Percentiles rank a stretch among this genome's conserved stretches.
These are phyloP conservation scores for Lactarius pseudohatsudake DNA, from an alignment of 768 basidiomycete genomes.

Conservation along the genomic window DNA sequence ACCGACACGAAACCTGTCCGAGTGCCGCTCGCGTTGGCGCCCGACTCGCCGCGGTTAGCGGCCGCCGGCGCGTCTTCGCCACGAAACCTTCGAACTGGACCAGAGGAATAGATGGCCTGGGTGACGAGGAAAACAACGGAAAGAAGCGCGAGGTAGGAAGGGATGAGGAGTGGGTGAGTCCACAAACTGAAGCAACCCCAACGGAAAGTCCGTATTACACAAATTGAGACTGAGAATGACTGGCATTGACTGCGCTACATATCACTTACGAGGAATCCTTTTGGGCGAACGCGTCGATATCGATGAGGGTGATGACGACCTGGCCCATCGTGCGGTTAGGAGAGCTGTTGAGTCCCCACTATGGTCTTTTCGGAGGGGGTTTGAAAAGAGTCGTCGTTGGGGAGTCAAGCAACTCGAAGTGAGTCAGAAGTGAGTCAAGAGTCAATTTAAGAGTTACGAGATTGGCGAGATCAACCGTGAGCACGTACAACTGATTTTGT, in stretches of 20 bases:
- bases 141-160: conserved; percentile 15
- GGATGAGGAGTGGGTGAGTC: conserved; percentile 23
- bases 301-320: background rate
- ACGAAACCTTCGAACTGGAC: background rate
- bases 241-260: no score
- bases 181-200: conserved; percentile 7
- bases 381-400: background rate
- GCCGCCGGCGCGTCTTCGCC: background rate
- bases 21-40: background rate
- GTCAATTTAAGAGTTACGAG: background rate
- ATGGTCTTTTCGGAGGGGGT: background rate
- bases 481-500: background rate
- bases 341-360: background rate
- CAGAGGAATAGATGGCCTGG: conserved; percentile 4
- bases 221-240: background rate
- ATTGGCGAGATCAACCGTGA: background rate
- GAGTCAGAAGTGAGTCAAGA: background rate
- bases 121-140: conserved; percentile 17
- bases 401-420: background rate
- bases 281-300: background rate
- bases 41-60: background rate
- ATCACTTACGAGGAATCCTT: conserved; percentile 10
- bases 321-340: conserved; percentile 10
- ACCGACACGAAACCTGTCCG: conserved; percentile 19
- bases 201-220: background rate